phyloP scores from a whole-genome alignment of 2,329 filamentous ascomycete species.

The Rachicladosporium sp. region DNA sequence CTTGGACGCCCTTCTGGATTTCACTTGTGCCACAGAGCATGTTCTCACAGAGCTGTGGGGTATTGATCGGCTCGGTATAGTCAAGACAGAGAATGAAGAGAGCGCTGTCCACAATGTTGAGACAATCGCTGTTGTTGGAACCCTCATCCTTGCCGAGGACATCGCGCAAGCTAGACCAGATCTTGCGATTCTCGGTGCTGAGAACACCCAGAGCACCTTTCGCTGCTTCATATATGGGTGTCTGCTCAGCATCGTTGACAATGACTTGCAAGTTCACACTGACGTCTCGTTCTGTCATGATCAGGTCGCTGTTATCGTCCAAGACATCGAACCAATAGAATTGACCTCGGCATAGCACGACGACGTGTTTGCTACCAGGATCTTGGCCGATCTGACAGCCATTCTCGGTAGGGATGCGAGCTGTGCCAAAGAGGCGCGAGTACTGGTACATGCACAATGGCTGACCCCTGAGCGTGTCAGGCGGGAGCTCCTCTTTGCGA shows the following conservation, averaged over 20 bases:
- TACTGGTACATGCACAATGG: slow-evolving; percentile 98
- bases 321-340: slow-evolving; percentile 99
- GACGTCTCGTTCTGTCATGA: slow-evolving; percentile 94
- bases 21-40: slow-evolving; percentile 95
- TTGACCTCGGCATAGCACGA: slow-evolving; percentile 87
- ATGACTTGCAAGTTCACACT: slow-evolving; percentile 85
- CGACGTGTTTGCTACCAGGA: slow-evolving; percentile 80
- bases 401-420: slow-evolving; percentile 82
- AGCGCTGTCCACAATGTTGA: slow-evolving; percentile 90
- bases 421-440: slow-evolving; percentile 86
- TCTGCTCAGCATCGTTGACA: slow-evolving; percentile 78
- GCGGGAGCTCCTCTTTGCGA: slow-evolving; percentile 79
- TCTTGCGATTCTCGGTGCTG: slow-evolving; percentile 91
- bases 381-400: slow-evolving; percentile 95
- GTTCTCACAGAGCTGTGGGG: slow-evolving; percentile 83
- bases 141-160: slow-evolving; percentile 72
- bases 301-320: slow-evolving; percentile 84
- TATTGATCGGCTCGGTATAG: slow-evolving; percentile 72
- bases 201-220: slow-evolving; percentile 87
- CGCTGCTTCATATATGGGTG: slow-evolving; percentile 85
- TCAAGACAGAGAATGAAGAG: slow-evolving; percentile 88
- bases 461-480: slow-evolving; percentile 70
- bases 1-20: slow-evolving; percentile 84
- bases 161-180: slow-evolving; percentile 85
- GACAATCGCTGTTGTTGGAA: slow-evolving; percentile 89